phyloP scores from a whole-genome alignment of 345 rosid species.

The Ceriops tagal region DNA sequence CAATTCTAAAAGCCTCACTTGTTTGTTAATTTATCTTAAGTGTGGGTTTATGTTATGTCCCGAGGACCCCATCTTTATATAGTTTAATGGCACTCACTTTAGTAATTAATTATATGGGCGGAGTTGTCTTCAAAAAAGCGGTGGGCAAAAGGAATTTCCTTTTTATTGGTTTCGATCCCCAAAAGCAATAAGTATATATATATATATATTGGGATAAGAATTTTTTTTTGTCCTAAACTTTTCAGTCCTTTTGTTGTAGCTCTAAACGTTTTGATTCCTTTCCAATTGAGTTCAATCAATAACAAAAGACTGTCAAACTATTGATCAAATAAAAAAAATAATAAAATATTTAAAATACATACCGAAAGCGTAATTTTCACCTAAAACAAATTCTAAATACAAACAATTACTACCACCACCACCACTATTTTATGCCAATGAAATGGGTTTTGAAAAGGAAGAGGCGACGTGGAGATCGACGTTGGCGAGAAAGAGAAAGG shows the following conservation, averaged over 20 bases:
- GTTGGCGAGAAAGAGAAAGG: no score
- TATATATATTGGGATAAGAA: neutral
- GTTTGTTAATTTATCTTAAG: neutral
- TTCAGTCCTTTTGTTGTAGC: constrained; percentile 7
- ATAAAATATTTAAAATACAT: no score
- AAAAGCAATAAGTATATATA: neutral
- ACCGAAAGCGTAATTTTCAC: no score
- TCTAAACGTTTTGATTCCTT: neutral
- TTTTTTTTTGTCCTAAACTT: constrained; percentile 1
- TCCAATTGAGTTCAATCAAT: no score
- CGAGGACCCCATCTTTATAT: constrained; percentile 19
- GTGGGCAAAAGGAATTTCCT: constrained; percentile 43
- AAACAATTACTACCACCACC: no score
- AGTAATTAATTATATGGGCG: constrained; percentile 36
- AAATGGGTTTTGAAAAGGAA: no score
- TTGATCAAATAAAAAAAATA: no score
- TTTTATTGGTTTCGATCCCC: constrained; percentile 37
- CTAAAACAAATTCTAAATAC: no score
- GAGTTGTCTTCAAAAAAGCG: constrained; percentile 51
- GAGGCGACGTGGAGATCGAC: no score
- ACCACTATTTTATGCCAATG: no score
- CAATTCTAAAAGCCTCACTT: neutral
- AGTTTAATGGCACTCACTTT: constrained; percentile 24
- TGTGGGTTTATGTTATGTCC: constrained; percentile 20
- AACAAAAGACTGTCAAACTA: no score